Evolutionary conservation across 2,329 filamentous ascomycete species (phyloP), one percentile per base, ranked within the genome.

Genomic region (Fusarium tupiense): DNA sequence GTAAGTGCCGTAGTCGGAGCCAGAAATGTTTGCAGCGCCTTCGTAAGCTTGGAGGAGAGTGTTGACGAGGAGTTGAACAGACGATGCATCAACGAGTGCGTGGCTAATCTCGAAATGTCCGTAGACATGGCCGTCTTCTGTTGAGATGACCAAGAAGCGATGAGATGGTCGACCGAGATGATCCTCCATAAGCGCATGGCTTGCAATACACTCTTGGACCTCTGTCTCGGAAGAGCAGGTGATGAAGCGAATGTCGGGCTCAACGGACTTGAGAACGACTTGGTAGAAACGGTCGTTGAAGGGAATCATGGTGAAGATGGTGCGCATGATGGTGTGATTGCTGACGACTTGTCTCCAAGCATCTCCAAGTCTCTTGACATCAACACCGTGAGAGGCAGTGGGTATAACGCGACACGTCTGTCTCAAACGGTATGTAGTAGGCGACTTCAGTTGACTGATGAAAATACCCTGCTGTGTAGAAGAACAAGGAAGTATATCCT

Each of bases 51-150:
- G 33, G 3, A 52, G 43, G 0, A 60, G 44, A 2, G 41, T 52
- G 22, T 60, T 60, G 8, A 60, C 57, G 8, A 60, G 57, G 1
- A 60, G 44, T 14, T 60, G 57, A 24, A 60, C 43, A 3, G 57
- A 60, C 3, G 57, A 60, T 12, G 57, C 57, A 0, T 60, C 57
- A 0, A 60, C 57, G 0, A 60, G 1, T 8, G 57, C 57, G 10
- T 60, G 57, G 22, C 57, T 60, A 9, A 60, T 60, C 57, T 60
- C 57, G 1, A 60, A 60, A 22, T 60, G 57, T 3, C 57, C 57
- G 12, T 29, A 60, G 10, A 60, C 43, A 16, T n/a, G 20, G 2
- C 57, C 43, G 0, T 24, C 57, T 6, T 29, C 43, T 16, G 57
- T 60, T 1, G 57, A 31, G 1, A 60, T 60, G 33, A 60, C 8